Base-by-base conservation (phyloP, 2,329 filamentous ascomycete genomes). In the Colletotrichum phormii region DNA sequence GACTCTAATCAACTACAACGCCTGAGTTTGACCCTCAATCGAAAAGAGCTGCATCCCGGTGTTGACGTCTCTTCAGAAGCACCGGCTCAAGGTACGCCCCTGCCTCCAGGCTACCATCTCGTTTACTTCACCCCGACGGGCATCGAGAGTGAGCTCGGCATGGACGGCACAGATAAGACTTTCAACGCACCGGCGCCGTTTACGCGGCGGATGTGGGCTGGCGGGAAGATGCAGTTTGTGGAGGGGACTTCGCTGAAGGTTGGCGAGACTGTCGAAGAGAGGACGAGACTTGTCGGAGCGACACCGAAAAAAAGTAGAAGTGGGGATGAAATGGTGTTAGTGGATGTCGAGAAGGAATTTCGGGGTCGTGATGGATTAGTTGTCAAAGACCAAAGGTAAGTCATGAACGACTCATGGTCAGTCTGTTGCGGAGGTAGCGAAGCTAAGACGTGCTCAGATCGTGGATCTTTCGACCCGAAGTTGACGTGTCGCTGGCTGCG, bases 151-250 rank as follows among this genome's bases (percentile, higher is more conserved):
- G 84, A 88, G 7, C 84, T 93, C 0, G 90, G 90, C 0, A 73
- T 78, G 0, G 91, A 93, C 78, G 91, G 91, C 15, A 91, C 89
- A 0, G 91, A 93, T 80, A 81, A 78, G 1, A 87, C 87, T 0
- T 92, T 89, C 78, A 92, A 91, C 75, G 87, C 90, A 0, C 85
- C 88, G 0, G 73, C 81, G 3, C 90, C 90, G 0, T 93, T 92
- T 70, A 91, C 89, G 2, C 81, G 90, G 35, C 84, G 91, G 13
- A 92, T 93, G 91, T 93, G 91, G 91, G 91, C 91, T 0, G 91
- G 90, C 1, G 91, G 91, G 0, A 83, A 84, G 68, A 88, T 92
- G 80, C 78, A 79, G 15, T 91, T 89, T 89, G 26, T 63, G 74
- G 66, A 64, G 46, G 66, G 70, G 2, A 35, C 59, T 3, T 55